phyloP scores from a whole-genome alignment of 352 stramenopile species.

The Phytophthora ohioensis region DNA sequence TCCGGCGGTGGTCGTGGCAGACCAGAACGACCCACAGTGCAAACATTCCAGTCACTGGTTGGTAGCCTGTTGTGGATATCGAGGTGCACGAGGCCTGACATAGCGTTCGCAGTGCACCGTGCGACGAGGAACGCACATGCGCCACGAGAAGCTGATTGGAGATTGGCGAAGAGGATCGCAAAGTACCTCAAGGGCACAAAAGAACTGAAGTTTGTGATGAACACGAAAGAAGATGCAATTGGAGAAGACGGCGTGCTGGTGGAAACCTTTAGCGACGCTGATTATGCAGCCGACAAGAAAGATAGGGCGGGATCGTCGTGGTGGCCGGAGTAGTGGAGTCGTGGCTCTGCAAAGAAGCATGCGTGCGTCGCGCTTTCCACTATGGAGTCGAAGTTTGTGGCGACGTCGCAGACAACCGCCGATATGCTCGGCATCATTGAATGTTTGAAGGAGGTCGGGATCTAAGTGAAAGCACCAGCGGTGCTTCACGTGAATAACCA shows the following conservation, averaged over 20 bases:
- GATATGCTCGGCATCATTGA: conserved; percentile 20
- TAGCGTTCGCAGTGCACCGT: conserved; percentile 36
- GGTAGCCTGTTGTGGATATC: conserved; percentile 42
- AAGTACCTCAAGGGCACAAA: conserved; percentile 34
- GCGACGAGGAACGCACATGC: conserved; percentile 7
- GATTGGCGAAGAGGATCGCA: conserved; percentile 25
- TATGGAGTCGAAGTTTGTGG: conserved; percentile 10
- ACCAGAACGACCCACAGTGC: conserved; percentile 18
- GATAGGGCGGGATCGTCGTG: neutral
- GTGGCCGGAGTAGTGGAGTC: neutral
- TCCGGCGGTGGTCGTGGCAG: neutral
- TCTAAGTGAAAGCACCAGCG: neutral
- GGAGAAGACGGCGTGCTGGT: neutral
- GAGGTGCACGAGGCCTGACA: conserved; percentile 40
- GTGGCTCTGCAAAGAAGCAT: conserved; percentile 1
- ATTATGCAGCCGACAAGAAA: neutral
- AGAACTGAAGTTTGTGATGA: conserved; percentile 27
- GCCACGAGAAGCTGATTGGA: conserved; percentile 13
- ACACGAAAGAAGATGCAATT: neutral
- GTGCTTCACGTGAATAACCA: conserved; percentile 26
- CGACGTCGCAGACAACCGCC: neutral
- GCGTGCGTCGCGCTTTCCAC: neutral
- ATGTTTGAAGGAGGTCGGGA: conserved; percentile 3
- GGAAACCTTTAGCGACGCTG: neutral
- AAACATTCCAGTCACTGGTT: conserved; percentile 44